phyloP scores from a whole-genome alignment of 352 stramenopile species.

The Phytophthora sojae region DNA sequence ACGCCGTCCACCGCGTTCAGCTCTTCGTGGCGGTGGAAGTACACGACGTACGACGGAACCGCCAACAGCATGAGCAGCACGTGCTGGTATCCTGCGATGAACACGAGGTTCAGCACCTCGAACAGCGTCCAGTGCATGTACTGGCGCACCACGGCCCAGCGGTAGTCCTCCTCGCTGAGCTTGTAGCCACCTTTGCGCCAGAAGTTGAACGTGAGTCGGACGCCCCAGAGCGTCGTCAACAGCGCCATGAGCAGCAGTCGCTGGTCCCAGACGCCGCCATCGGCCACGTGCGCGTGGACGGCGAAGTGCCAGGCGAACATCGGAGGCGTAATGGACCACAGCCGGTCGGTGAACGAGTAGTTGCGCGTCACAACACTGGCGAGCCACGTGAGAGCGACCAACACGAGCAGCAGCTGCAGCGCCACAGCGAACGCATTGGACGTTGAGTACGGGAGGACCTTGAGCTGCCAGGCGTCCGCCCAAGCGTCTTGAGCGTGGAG shows the following conservation, averaged over 20 bases:
- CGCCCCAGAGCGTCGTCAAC: slow-evolving; percentile 88
- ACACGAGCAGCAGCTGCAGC: slow-evolving; percentile 53
- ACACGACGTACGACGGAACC: slow-evolving; percentile 77
- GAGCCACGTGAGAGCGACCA: slow-evolving; percentile 63
- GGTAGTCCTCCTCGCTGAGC: slow-evolving; percentile 93
- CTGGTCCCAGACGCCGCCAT: slow-evolving; percentile 62
- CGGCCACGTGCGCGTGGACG: slow-evolving; percentile 58
- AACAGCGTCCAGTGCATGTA: slow-evolving; percentile 86
- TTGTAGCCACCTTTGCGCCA: slow-evolving; percentile 91
- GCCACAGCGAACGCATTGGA: slow-evolving; percentile 49
- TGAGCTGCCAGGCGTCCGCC: slow-evolving; percentile 39
- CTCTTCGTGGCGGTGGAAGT: slow-evolving; percentile 46
- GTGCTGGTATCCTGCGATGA: slow-evolving; percentile 93
- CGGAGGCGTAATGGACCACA: slow-evolving; percentile 92
- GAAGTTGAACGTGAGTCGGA: slow-evolving; percentile 93
- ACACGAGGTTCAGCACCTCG: slow-evolving; percentile 91
- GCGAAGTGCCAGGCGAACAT: slow-evolving; percentile 90
- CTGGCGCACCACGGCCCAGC: slow-evolving; percentile 88
- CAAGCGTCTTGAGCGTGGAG: slow-evolving; percentile 43
- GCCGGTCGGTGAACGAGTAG: slow-evolving; percentile 92
- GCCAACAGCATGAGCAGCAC: slow-evolving; percentile 84
- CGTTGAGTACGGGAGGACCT: slow-evolving; percentile 49
- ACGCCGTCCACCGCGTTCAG: slow-evolving; percentile 74
- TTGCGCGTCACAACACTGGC: slow-evolving; percentile 85
- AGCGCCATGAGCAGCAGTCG: slow-evolving; percentile 81